A percentile compares a stretch with the other conserved stretches of the same genome.
These are phyloP conservation scores for Cladophialophora exuberans DNA, from an alignment of 2,329 filamentous ascomycete species.

Conservation along the genomic window DNA sequence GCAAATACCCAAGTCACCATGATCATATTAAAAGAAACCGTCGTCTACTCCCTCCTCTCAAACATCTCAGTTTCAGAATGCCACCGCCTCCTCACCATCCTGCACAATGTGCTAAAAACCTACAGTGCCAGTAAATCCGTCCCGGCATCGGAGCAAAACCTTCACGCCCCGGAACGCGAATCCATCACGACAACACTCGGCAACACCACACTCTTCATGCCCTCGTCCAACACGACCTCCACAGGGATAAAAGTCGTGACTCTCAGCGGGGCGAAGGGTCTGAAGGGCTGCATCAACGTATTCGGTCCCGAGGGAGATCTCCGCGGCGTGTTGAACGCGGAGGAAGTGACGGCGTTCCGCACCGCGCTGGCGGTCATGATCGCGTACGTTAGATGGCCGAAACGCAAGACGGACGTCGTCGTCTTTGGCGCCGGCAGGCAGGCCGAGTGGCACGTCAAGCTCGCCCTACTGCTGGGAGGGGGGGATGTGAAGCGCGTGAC, in stretches of 20 bases:
- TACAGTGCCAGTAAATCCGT: conserved; percentile 38
- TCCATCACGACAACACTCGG: conserved; percentile 44
- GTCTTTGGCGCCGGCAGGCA: conserved; percentile 56
- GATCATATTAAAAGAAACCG: conserved; percentile 23
- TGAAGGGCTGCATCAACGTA: conserved; percentile 71
- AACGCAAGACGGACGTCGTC: conserved; percentile 35
- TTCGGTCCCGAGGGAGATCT: conserved; percentile 66
- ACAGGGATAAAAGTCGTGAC: conserved; percentile 76
- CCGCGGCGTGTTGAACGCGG: conserved; percentile 71
- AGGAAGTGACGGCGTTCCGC: conserved; percentile 77
- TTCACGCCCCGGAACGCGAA: conserved; percentile 50
- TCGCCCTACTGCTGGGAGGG: conserved; percentile 55
- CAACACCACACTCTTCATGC: conserved; percentile 73
- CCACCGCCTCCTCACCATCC: conserved; percentile 40
- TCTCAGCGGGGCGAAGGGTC: conserved; percentile 53
- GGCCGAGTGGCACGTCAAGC: conserved; percentile 54
- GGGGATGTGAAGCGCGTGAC: conserved; percentile 66
- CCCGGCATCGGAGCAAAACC: conserved; percentile 35
- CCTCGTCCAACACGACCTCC: conserved; percentile 64
- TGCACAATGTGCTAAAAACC: conserved; percentile 40
- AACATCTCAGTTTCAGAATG: conserved; percentile 34
- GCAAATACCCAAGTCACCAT: conserved; percentile 8
- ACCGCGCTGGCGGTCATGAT: conserved; percentile 74
- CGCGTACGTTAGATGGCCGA: conserved; percentile 19
- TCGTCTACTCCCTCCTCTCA: conserved; percentile 21